These are phyloP conservation scores for Cyberlindnera americana DNA, from an alignment of 805 yeast species.

Conservation along the genomic window DNA sequence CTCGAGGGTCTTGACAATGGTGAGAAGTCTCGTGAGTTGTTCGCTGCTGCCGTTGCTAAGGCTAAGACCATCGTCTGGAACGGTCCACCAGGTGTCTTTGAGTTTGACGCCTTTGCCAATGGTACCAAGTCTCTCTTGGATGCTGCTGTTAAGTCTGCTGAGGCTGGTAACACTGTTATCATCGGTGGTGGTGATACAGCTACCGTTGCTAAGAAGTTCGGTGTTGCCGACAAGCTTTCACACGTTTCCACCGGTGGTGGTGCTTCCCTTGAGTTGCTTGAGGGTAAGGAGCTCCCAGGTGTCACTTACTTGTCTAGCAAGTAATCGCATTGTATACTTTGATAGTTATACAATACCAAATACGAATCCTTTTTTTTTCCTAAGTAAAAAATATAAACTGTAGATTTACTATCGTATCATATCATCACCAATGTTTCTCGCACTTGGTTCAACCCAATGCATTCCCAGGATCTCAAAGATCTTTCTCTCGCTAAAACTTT, in stretches of 20 bases:
- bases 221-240: slow-evolving; percentile 92
- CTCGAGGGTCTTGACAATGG: slow-evolving; percentile 98
- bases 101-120: slow-evolving; percentile 84
- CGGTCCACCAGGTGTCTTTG: slow-evolving; percentile 99
- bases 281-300: slow-evolving; percentile 99
- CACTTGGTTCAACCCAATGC: slow-evolving; percentile 28
- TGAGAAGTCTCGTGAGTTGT: slow-evolving; percentile 79
- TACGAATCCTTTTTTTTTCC: background rate
- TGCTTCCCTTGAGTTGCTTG: slow-evolving; percentile 97
- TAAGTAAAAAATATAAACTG: background rate
- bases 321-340: slow-evolving; percentile 21
- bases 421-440: slow-evolving; percentile 27
- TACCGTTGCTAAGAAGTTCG: slow-evolving; percentile 97
- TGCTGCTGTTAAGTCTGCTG: slow-evolving; percentile 82
- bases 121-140: slow-evolving; percentile 92
- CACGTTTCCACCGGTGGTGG: slow-evolving; percentile 99
- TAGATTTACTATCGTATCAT: background rate
- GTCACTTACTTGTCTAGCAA: slow-evolving; percentile 88
- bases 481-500: slow-evolving; percentile 39
- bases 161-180: slow-evolving; percentile 88
- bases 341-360: background rate
- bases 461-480: slow-evolving; percentile 45
- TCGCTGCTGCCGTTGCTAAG: slow-evolving; percentile 76
- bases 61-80: slow-evolving; percentile 99
- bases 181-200: slow-evolving; percentile 99